Evolutionary conservation across 1,139 yeast species (phyloP).

Genomic region (Suhomyces bribrorum): DNA sequence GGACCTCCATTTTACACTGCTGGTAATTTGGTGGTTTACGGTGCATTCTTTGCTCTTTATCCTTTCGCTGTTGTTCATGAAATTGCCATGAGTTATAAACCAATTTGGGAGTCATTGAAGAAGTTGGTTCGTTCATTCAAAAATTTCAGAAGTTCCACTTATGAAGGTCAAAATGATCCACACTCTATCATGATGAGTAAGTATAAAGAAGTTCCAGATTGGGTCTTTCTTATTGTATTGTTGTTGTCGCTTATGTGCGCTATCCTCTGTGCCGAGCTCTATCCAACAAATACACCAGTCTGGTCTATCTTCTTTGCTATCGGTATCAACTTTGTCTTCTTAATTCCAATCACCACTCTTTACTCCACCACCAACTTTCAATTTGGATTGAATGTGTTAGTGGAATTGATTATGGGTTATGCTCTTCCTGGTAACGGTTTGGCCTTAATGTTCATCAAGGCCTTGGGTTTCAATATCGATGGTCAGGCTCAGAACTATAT

Average conservation of each 20-base stretch:
- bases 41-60: conserved; percentile 30
- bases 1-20: conserved; percentile 50
- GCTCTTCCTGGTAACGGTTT: conserved; percentile 42
- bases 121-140: conserved; percentile 7
- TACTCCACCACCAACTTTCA: conserved; percentile 40
- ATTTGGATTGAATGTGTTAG: conserved; percentile 42
- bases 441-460: conserved; percentile 39
- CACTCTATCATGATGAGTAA: conserved; percentile 23
- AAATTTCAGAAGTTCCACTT: conserved; percentile 14
- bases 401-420: conserved; percentile 42
- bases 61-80: conserved; percentile 19
- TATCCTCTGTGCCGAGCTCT: conserved; percentile 30
- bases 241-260: conserved; percentile 21
- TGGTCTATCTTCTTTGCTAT: conserved; percentile 34
- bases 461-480: conserved; percentile 46
- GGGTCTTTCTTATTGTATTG: conserved; percentile 21
- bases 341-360: conserved; percentile 39
- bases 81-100: conserved; percentile 12
- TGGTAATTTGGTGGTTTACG: conserved; percentile 44
- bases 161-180: conserved; percentile 23
- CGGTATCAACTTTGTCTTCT: conserved; percentile 35
- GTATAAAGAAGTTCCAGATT: conserved; percentile 27
- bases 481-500: conserved; percentile 63
- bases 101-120: conserved; percentile 12
- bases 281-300: conserved; percentile 40